Evolutionary conservation across 2,329 filamentous ascomycete species (phyloP).

Genomic region (Bipolaris cookei): DNA sequence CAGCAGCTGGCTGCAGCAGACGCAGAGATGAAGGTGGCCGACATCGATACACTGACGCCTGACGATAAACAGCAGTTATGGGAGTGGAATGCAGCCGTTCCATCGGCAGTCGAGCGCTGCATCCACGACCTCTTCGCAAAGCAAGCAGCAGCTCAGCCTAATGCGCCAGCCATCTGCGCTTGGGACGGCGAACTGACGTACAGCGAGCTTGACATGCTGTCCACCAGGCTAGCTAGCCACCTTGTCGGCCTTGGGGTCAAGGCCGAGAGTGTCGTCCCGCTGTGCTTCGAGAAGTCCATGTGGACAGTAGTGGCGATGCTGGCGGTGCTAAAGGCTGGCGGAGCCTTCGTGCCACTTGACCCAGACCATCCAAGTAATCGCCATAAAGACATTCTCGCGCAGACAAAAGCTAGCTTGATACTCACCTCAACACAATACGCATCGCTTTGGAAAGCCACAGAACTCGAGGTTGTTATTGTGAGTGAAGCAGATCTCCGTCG

Average conservation of each 20-base stretch:
- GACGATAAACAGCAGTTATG: not conserved
- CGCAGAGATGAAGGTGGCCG: not conserved
- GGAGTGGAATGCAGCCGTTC: not conserved
- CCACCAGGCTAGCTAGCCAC: conserved; percentile 15
- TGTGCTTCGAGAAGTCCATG: conserved; percentile 25
- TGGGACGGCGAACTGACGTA: conserved; percentile 27
- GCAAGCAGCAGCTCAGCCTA: conserved; percentile 4
- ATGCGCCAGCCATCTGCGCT: conserved; percentile 15
- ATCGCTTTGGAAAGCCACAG: not conserved
- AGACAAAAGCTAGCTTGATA: conserved; percentile 12
- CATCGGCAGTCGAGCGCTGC: conserved; percentile 5
- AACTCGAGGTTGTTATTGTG: not conserved
- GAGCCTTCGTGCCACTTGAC: conserved; percentile 41
- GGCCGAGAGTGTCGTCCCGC: conserved; percentile 14
- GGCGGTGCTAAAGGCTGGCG: conserved; percentile 52
- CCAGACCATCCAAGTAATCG: conserved; percentile 32
- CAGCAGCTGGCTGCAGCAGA: conserved; percentile 16
- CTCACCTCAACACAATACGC: not conserved
- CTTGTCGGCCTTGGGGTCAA: conserved; percentile 15
- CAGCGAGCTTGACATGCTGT: conserved; percentile 12
- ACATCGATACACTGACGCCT: not conserved
- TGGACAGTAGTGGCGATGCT: conserved; percentile 47
- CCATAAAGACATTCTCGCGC: conserved; percentile 35
- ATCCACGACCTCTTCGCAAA: not conserved
- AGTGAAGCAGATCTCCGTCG: too few relatives aligned